Percentiles rank a stretch among this genome's conserved stretches.
Conservation (phyloP, 2,329 filamentous ascomycete species). For the Lomentospora prolificans region DNA sequence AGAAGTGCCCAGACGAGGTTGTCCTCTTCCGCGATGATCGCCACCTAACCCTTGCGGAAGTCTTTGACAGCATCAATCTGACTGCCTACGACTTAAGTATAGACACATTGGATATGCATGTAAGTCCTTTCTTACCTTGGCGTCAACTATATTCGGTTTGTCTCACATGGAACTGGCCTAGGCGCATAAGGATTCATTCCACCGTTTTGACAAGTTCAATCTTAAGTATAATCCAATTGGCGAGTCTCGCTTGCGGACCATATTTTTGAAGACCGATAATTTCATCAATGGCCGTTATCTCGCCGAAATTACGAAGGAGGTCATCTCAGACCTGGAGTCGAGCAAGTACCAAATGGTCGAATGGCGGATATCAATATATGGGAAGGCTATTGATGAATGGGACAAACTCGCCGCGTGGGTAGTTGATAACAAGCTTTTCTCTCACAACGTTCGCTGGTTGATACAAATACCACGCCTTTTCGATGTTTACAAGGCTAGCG, state of each 20-base stretch:
- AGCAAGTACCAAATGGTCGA: constrained; percentile 99
- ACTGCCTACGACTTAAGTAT: constrained; percentile 97
- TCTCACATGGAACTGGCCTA: not conserved
- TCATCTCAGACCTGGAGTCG: constrained; percentile 91
- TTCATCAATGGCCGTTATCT: constrained; percentile 92
- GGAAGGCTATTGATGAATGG: constrained; percentile 87
- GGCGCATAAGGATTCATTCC: constrained; percentile 63
- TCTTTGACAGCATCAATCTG: constrained; percentile 94
- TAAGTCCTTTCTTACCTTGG: constrained; percentile 36
- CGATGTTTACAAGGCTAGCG: constrained; percentile 87
- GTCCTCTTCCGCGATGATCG: constrained; percentile 89
- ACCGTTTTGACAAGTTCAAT: constrained; percentile 99
- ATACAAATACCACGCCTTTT: constrained; percentile 91
- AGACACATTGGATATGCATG: constrained; percentile 97
- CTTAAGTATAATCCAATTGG: constrained; percentile 97
- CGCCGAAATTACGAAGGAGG: constrained; percentile 95
- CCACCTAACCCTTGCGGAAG: constrained; percentile 80
- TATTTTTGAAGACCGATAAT: constrained; percentile 98
- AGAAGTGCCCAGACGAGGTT: constrained; percentile 89
- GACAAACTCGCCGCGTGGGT: constrained; percentile 97
- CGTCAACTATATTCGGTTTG: constrained; percentile 6
- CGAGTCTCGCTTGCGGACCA: constrained; percentile 90
- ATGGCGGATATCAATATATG: constrained; percentile 97
- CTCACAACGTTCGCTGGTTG: constrained; percentile 94
- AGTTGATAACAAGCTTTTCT: constrained; percentile 95